A percentile compares a stretch with the other conserved stretches of the same genome.
Evolutionary conservation across 2,329 filamentous ascomycete species (phyloP).

Genomic region (Pseudogymnoascus sp.): DNA sequence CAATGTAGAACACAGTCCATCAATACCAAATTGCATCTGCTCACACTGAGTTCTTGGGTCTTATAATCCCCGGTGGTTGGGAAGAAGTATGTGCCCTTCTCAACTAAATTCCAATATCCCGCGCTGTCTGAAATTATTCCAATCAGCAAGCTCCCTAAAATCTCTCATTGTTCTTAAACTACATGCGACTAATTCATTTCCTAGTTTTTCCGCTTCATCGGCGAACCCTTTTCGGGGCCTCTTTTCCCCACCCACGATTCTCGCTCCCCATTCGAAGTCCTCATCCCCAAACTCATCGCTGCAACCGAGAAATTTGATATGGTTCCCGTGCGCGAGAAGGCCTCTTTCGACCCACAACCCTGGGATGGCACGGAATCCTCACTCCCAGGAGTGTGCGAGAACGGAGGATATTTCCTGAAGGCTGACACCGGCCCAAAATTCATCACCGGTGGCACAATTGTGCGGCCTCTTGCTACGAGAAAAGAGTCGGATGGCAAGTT

Average conservation of each 20-base stretch:
- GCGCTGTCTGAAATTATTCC: background rate
- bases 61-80: constrained; percentile 52
- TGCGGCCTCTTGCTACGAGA: constrained; percentile 41
- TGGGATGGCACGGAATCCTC: constrained; percentile 35
- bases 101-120: background rate
- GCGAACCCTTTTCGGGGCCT: constrained; percentile 42
- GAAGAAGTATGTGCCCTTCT: constrained; percentile 32
- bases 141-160: background rate
- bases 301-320: constrained; percentile 50
- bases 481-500: constrained; percentile 41
- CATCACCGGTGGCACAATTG: constrained; percentile 38
- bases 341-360: constrained; percentile 36
- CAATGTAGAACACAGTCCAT: constrained; percentile 40
- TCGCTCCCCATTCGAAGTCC: constrained; percentile 41
- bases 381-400: constrained; percentile 32
- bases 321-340: constrained; percentile 41
- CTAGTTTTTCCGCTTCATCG: constrained; percentile 48
- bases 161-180: background rate
- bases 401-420: constrained; percentile 41
- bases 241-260: constrained; percentile 44
- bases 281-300: constrained; percentile 49
- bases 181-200: background rate
- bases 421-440: constrained; percentile 42
- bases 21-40: constrained; percentile 47
- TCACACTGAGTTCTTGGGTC: constrained; percentile 45